These are phyloP conservation scores for Antitrichia curtipendula DNA, from an alignment of 225 moss, liverwort and hornwort genomes.

Conservation along the genomic window DNA sequence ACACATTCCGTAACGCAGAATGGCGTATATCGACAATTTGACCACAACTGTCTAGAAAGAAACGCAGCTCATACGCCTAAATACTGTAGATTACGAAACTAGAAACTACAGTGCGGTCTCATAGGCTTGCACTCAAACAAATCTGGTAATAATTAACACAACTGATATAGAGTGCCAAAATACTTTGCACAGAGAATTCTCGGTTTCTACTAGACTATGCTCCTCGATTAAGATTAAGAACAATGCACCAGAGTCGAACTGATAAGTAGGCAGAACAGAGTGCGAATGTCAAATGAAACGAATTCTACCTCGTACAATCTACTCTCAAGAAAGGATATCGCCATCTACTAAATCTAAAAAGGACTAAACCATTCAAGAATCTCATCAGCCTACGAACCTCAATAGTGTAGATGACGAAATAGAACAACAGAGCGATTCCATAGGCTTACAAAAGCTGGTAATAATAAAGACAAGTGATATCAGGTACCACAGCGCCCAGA, in stretches of 20 bases:
- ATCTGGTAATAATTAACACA: not conserved
- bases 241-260: not conserved
- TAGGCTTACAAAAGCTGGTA: not conserved
- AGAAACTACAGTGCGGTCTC: not conserved
- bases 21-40: not conserved
- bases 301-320: not conserved
- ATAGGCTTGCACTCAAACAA: not conserved
- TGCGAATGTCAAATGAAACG: not conserved
- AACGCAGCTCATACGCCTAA: not conserved
- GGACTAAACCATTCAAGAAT: not conserved
- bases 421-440: not conserved
- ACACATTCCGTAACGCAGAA: not conserved
- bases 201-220: not conserved
- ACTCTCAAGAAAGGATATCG: not conserved
- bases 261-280: not conserved
- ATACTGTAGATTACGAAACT: not conserved
- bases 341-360: not conserved
- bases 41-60: not conserved
- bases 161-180: not conserved
- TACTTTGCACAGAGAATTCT: not conserved
- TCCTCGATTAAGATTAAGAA: not conserved
- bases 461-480: not conserved
- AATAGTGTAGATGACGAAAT: not conserved
- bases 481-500: not conserved
- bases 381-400: not conserved